Conservation (phyloP, 208 protist species). For the Crithidia sp. region DNA sequence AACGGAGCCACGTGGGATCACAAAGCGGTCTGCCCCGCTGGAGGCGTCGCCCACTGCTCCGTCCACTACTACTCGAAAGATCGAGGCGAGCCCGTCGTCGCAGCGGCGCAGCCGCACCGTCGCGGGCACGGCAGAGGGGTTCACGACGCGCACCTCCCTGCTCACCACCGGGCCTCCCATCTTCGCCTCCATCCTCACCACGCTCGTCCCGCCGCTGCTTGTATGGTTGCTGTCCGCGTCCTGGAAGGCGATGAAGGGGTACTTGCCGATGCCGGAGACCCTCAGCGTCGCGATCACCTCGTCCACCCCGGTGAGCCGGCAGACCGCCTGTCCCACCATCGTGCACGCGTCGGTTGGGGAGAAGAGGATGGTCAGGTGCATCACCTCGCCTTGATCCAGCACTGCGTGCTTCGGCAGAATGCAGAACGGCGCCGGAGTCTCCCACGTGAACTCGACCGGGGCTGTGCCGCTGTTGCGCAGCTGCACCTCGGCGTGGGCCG, state of each 20-base stretch:
- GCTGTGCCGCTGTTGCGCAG: constrained; percentile 86
- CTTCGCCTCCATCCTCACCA: constrained; percentile 36
- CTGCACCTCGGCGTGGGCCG: constrained; percentile 52
- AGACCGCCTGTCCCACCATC: constrained; percentile 82
- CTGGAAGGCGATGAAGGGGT: constrained; percentile 76
- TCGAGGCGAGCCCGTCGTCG: constrained; percentile 41
- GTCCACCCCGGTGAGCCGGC: constrained; percentile 54
- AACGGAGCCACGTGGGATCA: constrained; percentile 52
- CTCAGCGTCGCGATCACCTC: constrained; percentile 61
- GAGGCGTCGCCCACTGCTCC: neutral
- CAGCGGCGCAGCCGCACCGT: constrained; percentile 42
- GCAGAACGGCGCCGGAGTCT: constrained; percentile 72
- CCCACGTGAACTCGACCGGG: constrained; percentile 81
- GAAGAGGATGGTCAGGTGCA: constrained; percentile 62
- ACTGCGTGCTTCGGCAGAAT: constrained; percentile 59
- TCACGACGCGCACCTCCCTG: constrained; percentile 64
- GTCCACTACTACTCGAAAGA: constrained; percentile 47
- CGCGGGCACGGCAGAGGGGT: constrained; percentile 81
- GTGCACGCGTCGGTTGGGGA: constrained; percentile 77
- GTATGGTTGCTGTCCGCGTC: constrained; percentile 11
- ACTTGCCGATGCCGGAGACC: constrained; percentile 93
- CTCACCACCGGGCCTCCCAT: constrained; percentile 33
- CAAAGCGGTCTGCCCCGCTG: constrained; percentile 21
- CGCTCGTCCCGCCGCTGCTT: constrained; percentile 25
- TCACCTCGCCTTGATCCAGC: constrained; percentile 54